A percentile compares a stretch with the other conserved stretches of the same genome.
Conservation (phyloP, 257 asterid genomes). For the Penstemon eatonii region DNA sequence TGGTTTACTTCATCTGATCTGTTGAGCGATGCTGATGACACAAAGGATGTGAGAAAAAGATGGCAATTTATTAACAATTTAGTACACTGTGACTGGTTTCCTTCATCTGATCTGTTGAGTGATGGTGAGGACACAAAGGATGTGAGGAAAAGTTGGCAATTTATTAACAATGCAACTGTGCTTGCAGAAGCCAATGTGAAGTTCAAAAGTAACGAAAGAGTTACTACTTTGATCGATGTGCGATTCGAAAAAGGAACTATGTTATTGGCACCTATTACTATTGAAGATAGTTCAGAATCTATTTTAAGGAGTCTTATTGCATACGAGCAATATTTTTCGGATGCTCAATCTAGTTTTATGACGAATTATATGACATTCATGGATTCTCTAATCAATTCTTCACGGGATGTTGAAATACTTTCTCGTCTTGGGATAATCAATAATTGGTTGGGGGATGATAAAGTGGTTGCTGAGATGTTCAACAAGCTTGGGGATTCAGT, state of each 20-base stretch:
- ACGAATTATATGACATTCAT: conserved; percentile 31
- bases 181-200: conserved; percentile 31
- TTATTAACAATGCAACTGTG: conserved; percentile 24
- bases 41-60: neutral
- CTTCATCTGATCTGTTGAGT: neutral
- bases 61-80: conserved; percentile 2
- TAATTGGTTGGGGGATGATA: conserved; percentile 35
- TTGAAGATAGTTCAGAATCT: conserved; percentile 30
- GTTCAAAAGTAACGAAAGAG: neutral
- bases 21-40: no score
- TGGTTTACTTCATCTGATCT: conserved; percentile 15
- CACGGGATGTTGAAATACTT: conserved; percentile 32
- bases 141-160: neutral
- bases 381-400: conserved; percentile 34
- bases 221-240: neutral
- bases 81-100: conserved; percentile 7
- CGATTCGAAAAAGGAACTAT: conserved; percentile 3
- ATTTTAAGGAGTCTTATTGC: conserved; percentile 33
- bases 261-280: neutral
- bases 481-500: conserved; percentile 30
- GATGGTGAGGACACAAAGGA: neutral
- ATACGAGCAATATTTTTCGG: conserved; percentile 28
- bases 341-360: neutral
- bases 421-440: conserved; percentile 1
- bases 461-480: conserved; percentile 24